Percentiles rank a stretch among this genome's conserved stretches.
Conservation (phyloP, 441 rosid species). For the Eutrema salsugineum region DNA sequence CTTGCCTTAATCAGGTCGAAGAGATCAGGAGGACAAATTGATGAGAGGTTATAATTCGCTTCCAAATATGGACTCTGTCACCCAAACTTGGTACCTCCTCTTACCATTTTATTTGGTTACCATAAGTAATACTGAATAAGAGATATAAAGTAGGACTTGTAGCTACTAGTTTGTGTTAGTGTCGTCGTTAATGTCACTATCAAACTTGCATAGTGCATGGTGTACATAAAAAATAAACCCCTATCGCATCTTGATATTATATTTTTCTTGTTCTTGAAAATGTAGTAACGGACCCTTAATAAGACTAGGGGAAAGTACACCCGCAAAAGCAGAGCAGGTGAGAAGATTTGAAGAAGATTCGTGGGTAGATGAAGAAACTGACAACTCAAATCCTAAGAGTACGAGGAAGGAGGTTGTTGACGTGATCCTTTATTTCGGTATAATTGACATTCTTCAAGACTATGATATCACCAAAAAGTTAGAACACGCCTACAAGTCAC, state of each 20-base stretch:
- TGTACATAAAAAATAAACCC: neutral
- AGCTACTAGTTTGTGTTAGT: neutral
- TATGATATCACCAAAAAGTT: slow-evolving; percentile 38
- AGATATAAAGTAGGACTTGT: neutral
- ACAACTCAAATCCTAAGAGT: slow-evolving; percentile 1
- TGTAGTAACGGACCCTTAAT: slow-evolving; percentile 33
- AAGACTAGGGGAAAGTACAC: slow-evolving; percentile 37
- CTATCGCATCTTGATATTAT: neutral
- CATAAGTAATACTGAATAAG: neutral
- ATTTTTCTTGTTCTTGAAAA: neutral
- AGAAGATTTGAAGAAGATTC: slow-evolving; percentile 23
- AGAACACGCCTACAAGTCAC: slow-evolving; percentile 41
- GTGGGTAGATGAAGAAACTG: slow-evolving; percentile 16
- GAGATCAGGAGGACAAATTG: slow-evolving; percentile 31
- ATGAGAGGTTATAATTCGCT: slow-evolving; percentile 64
- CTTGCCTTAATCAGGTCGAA: slow-evolving; percentile 18
- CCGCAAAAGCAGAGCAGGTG: slow-evolving; percentile 38
- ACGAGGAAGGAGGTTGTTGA: slow-evolving; percentile 22
- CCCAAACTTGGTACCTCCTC: slow-evolving; percentile 46
- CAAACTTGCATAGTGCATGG: neutral
- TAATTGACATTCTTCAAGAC: slow-evolving; percentile 40
- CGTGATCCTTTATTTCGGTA: slow-evolving; percentile 35
- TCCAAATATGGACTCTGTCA: slow-evolving; percentile 59
- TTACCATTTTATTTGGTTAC: neutral
- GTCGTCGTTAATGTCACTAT: neutral